These are phyloP conservation scores for Geranium incanum DNA, from an alignment of 441 rosid genomes.

Conservation along the genomic window DNA sequence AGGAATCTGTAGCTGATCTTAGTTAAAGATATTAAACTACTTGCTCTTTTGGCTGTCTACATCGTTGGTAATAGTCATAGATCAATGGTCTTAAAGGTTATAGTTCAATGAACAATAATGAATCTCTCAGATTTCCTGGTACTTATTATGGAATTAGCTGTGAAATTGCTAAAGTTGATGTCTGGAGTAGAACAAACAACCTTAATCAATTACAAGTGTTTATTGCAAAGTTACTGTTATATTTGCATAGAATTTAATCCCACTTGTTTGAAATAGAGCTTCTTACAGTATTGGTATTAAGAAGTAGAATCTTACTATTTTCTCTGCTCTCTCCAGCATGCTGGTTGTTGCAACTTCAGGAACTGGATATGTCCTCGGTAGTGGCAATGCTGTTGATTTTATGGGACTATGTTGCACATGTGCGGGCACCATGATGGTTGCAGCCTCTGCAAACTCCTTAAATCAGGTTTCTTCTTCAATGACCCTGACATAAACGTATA, in stretches of 20 bases:
- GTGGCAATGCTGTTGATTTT: constrained; percentile 54
- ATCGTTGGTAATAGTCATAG: neutral
- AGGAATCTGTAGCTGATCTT: too few species aligned
- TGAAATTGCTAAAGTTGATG: neutral
- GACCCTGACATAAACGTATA: neutral
- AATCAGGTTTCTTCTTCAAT: constrained; percentile 56
- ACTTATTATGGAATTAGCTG: neutral
- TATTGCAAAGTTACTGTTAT: neutral
- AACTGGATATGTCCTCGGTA: constrained; percentile 77
- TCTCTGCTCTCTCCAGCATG: constrained; percentile 38
- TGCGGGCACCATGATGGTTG: constrained; percentile 93
- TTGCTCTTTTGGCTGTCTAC: neutral
- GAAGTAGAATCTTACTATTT: neutral
- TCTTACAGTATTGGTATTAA: neutral
- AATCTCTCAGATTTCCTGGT: neutral
- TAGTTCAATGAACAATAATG: neutral
- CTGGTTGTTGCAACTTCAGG: constrained; percentile 96
- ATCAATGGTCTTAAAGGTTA: neutral
- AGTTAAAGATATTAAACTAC: neutral
- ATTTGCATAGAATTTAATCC: neutral
- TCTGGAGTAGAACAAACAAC: neutral
- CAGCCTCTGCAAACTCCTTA: constrained; percentile 85
- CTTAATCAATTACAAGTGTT: neutral
- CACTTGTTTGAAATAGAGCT: neutral
- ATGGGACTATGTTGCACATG: constrained; percentile 82